Percentiles rank a stretch among this genome's conserved stretches.
phyloP scores from a whole-genome alignment of 2,329 filamentous ascomycete species.

The Colletotrichum kahawae region DNA sequence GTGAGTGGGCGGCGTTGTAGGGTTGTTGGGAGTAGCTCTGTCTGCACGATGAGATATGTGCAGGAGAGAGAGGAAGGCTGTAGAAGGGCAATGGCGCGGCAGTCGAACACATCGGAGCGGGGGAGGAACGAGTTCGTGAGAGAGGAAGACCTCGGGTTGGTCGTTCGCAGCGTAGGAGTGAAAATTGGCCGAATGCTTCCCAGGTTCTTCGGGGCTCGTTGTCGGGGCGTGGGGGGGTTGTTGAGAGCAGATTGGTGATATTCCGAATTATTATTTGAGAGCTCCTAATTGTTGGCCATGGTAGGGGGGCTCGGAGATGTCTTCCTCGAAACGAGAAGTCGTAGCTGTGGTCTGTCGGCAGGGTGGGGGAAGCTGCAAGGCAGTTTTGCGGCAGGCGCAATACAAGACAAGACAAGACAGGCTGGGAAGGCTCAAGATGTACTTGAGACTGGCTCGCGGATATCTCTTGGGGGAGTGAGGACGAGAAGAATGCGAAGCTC shows the following conservation, averaged over 20 bases:
- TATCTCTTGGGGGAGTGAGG: background rate
- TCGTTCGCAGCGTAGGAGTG: background rate
- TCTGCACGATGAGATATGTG: slow-evolving; percentile 10
- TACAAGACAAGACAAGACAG: background rate
- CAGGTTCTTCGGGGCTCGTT: background rate
- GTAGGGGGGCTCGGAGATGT: background rate
- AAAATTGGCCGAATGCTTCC: background rate
- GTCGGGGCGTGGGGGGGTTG: background rate
- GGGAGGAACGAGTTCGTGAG: background rate
- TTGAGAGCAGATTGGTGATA: background rate
- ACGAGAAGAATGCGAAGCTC: background rate
- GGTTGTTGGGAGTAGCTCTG: slow-evolving; percentile 4
- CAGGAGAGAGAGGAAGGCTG: slow-evolving; percentile 22
- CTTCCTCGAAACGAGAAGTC: background rate
- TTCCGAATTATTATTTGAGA: background rate
- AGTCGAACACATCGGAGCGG: slow-evolving; percentile 30
- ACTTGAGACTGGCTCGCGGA: background rate
- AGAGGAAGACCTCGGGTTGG: background rate
- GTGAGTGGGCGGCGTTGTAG: background rate
- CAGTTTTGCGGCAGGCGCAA: background rate
- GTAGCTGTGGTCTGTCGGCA: background rate
- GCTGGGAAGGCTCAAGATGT: background rate
- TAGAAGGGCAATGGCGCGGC: slow-evolving; percentile 19
- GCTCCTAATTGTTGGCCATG: slow-evolving; percentile 4
- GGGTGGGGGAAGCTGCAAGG: background rate